Percentiles rank a stretch among this genome's conserved stretches.
phyloP scores from a whole-genome alignment of 345 rosid genomes.

The Reutealis trisperma region DNA sequence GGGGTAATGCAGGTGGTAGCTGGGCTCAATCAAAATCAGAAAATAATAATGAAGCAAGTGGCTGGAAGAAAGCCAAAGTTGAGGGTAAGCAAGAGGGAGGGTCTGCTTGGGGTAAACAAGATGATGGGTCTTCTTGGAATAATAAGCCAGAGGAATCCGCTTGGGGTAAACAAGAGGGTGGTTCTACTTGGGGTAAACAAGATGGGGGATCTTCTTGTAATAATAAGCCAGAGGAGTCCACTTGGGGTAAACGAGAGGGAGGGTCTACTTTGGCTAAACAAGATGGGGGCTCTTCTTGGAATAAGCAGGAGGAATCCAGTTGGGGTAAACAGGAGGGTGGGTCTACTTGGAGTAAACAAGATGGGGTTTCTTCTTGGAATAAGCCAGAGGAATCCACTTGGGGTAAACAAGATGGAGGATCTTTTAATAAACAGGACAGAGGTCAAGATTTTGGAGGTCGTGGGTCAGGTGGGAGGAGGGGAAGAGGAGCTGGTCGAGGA shows the following conservation, averaged over 20 bases:
- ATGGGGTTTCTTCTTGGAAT: constrained; percentile 15
- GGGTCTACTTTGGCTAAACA: too few relatives aligned
- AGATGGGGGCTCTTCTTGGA: constrained; percentile 14
- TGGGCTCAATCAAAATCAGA: constrained; percentile 17
- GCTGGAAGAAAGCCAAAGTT: constrained; percentile 25
- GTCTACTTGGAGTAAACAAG: constrained; percentile 32
- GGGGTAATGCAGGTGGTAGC: constrained; percentile 21
- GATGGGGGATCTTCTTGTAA: constrained; percentile 5
- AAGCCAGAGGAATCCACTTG: neutral
- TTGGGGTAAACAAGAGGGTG: constrained; percentile 20
- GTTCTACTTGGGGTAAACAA: constrained; percentile 25
- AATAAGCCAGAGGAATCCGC: constrained; percentile 11
- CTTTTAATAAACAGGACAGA: constrained; percentile 15
- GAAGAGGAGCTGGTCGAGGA: constrained; percentile 37
- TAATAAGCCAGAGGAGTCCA: constrained; percentile 30
- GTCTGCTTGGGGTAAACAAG: constrained; percentile 27
- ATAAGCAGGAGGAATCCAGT: neutral
- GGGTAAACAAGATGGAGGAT: constrained; percentile 39
- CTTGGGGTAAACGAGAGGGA: too few relatives aligned
- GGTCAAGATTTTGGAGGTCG: constrained; percentile 27
- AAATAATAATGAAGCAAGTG: constrained; percentile 13
- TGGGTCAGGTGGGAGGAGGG: constrained; percentile 42
- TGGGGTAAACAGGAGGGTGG: constrained; percentile 40
- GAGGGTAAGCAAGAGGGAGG: constrained; percentile 13
- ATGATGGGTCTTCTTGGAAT: constrained; percentile 23